Base-by-base conservation (phyloP, 208 protist species). In the Spongospora subterranea region DNA sequence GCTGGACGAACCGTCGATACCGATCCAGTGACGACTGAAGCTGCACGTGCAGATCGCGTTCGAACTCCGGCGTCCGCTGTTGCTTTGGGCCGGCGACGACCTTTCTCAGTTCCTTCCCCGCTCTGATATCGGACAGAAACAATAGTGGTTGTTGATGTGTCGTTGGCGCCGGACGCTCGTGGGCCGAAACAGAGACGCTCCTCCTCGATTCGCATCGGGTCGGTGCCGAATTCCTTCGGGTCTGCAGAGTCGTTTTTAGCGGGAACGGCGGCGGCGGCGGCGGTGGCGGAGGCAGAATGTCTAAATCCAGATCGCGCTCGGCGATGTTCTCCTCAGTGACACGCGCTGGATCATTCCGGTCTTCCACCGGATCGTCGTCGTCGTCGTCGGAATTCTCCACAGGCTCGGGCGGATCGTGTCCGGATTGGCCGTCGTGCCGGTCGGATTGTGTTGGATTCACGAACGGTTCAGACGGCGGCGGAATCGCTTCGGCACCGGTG, bases 41-140 rank as follows among this genome's bases (percentile, higher is more conserved):
- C 71, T 82, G 71, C 35, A n/a, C 71, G 40, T 82, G 71, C n/a
- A 82, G 71, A 43, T 82, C 71, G 71, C 17, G 17, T 43, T 82
- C 71, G n/a, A 82, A 82, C 35, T 43, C 40, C 40, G 71, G 35
- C 71, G 17, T 6, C 17, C 35, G n/a, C 71, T 6, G n/a, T 35
- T n/a, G 71, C 17, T 43, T 35, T 6, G n/a, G 17, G 13, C 17
- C n/a, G 6, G n/a, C 17, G 17, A 40, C 71, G 71, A 82, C 71
- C n/a, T 82, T 82, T n/a, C 71, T 6, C 71, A 82, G n/a, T 43
- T 35, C 71, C 71, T 82, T 82, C 35, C 71, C 71, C 13, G 71
- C 71, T 43, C 40, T 6, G 35, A 82, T 82, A 40, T 82, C 71
- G n/a, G 6, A 6, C 71, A 82, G 71, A 13, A 82, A 43, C 71